Base-by-base conservation (phyloP, 1,284 basidiomycete genomes). In the Papiliotrema laurentii region DNA sequence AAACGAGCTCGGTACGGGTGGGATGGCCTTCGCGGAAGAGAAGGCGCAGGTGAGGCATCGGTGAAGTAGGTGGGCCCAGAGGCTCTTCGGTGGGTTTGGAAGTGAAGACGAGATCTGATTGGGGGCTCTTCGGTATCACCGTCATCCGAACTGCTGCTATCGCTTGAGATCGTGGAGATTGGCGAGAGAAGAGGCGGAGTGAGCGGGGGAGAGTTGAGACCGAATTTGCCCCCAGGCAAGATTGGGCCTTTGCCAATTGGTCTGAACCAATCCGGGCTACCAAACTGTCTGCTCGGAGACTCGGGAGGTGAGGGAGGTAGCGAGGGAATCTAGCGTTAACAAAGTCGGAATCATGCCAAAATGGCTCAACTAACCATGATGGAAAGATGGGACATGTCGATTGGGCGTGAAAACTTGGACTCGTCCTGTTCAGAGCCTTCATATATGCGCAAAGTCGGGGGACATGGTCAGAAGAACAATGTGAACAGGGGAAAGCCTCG, bases 221-320 rank as follows among this genome's bases (percentile, higher is more conserved):
- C 43, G 30, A 43, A 37, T 5, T 24, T 37, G 11, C 50, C 51
- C 18, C 49, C 43, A 14, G 51, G 56, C 34, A 49, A 44, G 46
- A 43, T 53, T 18, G 49, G 45, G 3, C 46, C 31, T 43, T 55
- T 55, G 35, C 46, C 39, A 9, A 48, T 49, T 4, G 54, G 42
- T 31, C 40, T 45, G 45, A 59, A 59, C 57, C 57, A 59, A 45
- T 59, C 57, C 24, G 55, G 58, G 16, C 50, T 51, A 40, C 39
- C 30, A 49, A 54, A 45, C 43, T 42, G 45, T 28, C 49, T 19
- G 9, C 47, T 35, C 9, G 52, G 46, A 21, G 55, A 42, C 5
- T 50, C 46, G 35, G 58, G 55, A 44, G 58, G 58, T 18, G 58
- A 56, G n/a, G 45, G 50, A 28, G 55, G 58, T 40, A 56, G 55